These are phyloP conservation scores for Straminergon stramineum DNA, from an alignment of 225 moss, liverwort and hornwort genomes.

Conservation along the genomic window DNA sequence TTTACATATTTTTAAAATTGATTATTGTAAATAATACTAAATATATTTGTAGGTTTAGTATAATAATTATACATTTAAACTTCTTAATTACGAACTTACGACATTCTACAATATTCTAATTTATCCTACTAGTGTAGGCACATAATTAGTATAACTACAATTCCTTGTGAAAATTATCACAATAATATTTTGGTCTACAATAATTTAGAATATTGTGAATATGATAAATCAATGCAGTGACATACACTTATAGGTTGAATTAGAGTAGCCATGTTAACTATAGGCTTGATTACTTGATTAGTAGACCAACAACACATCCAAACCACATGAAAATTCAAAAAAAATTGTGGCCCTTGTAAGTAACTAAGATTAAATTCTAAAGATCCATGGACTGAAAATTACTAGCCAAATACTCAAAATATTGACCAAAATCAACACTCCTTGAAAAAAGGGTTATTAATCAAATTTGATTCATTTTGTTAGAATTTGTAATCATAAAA, in stretches of 20 bases:
- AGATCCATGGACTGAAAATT: background rate
- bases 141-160: background rate
- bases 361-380: background rate
- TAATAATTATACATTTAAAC: background rate
- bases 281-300: background rate
- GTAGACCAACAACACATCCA: rapidly evolving
- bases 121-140: background rate
- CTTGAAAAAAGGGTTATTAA: too few relatives aligned
- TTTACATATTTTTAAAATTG: background rate
- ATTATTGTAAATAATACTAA: background rate
- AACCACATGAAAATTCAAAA: background rate
- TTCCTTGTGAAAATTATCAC: background rate
- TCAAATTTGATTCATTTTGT: too few relatives aligned
- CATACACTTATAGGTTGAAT: background rate
- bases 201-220: background rate
- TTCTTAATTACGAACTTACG: background rate
- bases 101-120: background rate
- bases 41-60: background rate
- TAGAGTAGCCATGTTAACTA: background rate
- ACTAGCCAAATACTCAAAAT: too few relatives aligned
- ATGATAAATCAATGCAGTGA: rapidly evolving
- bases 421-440: too few relatives aligned
- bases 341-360: rapidly evolving
- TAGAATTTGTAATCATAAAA: too few relatives aligned
- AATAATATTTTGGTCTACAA: background rate